phyloP scores from a whole-genome alignment of 2,329 filamentous ascomycete species.

The Basipetospora chlamydospora region DNA sequence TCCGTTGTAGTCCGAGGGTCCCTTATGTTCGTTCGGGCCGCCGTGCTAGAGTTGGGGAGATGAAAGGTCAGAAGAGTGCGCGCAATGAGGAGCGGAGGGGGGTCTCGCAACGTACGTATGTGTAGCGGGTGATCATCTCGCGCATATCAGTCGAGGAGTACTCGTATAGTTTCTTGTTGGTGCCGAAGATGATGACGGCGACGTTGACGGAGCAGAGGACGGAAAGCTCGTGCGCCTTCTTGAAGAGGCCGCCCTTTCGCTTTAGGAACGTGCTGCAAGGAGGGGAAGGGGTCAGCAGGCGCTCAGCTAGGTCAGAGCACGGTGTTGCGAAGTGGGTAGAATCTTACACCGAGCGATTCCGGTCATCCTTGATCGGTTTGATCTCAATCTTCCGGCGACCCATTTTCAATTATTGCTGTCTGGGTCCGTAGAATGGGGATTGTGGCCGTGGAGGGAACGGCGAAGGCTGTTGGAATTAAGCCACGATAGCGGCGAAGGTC shows the following conservation, averaged over 20 bases:
- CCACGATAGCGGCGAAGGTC: too few relatives aligned
- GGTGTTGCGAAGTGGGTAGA: slow-evolving; percentile 12
- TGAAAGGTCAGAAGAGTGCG: too few relatives aligned
- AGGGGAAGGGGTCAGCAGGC: slow-evolving; percentile 5
- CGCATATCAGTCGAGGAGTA: slow-evolving; percentile 92
- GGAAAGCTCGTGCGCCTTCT: slow-evolving; percentile 97
- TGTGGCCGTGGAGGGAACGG: too few relatives aligned
- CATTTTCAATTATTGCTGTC: too few relatives aligned
- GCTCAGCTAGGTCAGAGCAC: background rate
- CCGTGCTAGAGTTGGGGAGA: slow-evolving; percentile 60
- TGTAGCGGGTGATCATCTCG: slow-evolving; percentile 74
- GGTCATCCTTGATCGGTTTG: slow-evolving; percentile 97
- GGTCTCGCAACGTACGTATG: slow-evolving; percentile 55
- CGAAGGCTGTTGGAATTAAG: too few relatives aligned
- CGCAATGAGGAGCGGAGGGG: slow-evolving; percentile 2
- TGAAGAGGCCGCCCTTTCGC: slow-evolving; percentile 96
- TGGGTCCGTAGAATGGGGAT: too few relatives aligned
- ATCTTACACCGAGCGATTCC: slow-evolving; percentile 95
- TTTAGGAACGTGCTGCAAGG: slow-evolving; percentile 77
- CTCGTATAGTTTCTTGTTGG: slow-evolving; percentile 98
- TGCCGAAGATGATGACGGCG: slow-evolving; percentile 95
- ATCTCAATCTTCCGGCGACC: slow-evolving; percentile 99
- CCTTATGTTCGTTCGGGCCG: slow-evolving; percentile 89
- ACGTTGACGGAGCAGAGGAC: slow-evolving; percentile 98
- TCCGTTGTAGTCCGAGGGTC: slow-evolving; percentile 80